Conservation (phyloP, 768 basidiomycete genomes). For the Boletellus sp. region DNA sequence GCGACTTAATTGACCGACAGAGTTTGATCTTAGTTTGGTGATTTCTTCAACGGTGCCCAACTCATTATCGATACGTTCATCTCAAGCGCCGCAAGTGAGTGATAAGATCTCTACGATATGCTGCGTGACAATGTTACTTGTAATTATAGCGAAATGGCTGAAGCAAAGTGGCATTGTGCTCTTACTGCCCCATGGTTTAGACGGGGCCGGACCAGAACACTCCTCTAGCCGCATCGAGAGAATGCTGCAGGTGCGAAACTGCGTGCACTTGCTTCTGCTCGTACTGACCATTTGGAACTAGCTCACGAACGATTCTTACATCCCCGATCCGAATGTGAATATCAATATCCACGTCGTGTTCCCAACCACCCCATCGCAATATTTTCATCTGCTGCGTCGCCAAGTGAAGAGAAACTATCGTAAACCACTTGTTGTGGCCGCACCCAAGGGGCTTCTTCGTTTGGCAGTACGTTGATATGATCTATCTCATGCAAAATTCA, state of each 20-base stretch:
- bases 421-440: constrained; percentile 81
- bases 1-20: neutral
- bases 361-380: constrained; percentile 87
- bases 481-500: neutral
- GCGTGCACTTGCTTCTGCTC: neutral
- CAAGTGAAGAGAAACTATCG: constrained; percentile 84
- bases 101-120: too few relatives aligned
- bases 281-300: constrained; percentile 26
- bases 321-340: constrained; percentile 33
- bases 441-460: constrained; percentile 79
- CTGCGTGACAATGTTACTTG: neutral
- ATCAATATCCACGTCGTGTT: constrained; percentile 84
- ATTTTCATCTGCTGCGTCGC: constrained; percentile 88
- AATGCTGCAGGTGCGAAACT: constrained; percentile 71
- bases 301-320: constrained; percentile 74
- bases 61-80: constrained; percentile 89
- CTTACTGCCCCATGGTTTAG: constrained; percentile 84
- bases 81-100: constrained; percentile 76
- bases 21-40: constrained; percentile 61
- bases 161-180: constrained; percentile 87
- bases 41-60: constrained; percentile 90
- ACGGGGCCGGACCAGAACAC: constrained; percentile 93
- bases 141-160: constrained; percentile 79
- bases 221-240: constrained; percentile 86
- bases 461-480: constrained; percentile 52